Base-by-base conservation (phyloP, 768 basidiomycete species). In the Panus rudis region DNA sequence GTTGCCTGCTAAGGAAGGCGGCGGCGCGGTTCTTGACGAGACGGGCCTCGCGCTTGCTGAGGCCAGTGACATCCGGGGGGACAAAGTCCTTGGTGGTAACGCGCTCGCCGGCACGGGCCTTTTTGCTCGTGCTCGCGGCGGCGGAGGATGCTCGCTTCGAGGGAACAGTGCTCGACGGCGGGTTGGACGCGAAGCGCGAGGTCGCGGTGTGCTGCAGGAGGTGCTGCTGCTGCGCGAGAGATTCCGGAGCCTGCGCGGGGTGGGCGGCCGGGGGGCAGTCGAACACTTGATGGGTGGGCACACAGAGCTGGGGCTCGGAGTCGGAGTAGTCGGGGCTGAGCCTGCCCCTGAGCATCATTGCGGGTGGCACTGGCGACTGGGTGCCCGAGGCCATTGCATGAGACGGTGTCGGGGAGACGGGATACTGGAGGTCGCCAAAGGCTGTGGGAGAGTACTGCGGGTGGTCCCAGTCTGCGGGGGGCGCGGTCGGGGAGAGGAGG, bases 21-120 rank as follows among this genome's bases (percentile, higher is more conserved):
- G 90, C 90, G 11, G 90, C 90, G 44, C 90, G 76, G 67, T 92
- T 92, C 72, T 92, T 92, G 45, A 92, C 85, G 7, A 92, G 75
- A 41, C 90, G 80, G 47, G 90, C 90, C 65, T 92, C 90, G 39
- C 90, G 86, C 64, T 92, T 92, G 71, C 74, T 81, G 46, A 92
- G 74, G 39, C 91, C 91, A 46, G 79, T 76, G 46, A 92, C 89
- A 59, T 92, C 89, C 38, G 90, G 90, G 10, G 89, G 88, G 16
- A 92, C 61, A 55, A 92, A 92, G 61, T 91, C 88, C 65, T 84
- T 89, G 61, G 76, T 83, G 26, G 66, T 72, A 52, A 76, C 70
- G n/a, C n/a, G n/a, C 26, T 67, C 72, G 20, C 52, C 57, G 8
- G 65, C 67, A n/a, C 75, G 72, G 7, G 64, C 62, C 59, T 73